Conservation (phyloP, 129 eudicot genomes). For the Pseudognaphalium luteoalbum region DNA sequence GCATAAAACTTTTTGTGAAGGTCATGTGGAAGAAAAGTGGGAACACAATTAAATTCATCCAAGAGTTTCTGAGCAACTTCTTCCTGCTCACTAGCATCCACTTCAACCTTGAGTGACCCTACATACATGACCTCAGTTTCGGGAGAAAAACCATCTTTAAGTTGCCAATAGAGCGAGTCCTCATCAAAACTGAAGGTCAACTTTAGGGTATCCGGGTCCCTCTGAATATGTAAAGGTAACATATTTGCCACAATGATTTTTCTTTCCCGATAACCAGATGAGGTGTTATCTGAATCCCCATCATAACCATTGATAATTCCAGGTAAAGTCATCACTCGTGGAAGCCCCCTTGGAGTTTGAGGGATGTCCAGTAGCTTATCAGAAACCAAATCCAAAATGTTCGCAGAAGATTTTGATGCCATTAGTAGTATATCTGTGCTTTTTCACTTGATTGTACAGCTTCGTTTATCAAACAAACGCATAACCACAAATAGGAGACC, state of each 20-base stretch:
- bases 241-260: conserved; percentile 81
- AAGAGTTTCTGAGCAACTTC: conserved; percentile 74
- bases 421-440: conserved; percentile 25
- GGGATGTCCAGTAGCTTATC: conserved; percentile 70
- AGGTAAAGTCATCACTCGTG: conserved; percentile 74
- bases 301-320: conserved; percentile 62
- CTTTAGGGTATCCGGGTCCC: conserved; percentile 54
- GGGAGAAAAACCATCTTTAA: conserved; percentile 71
- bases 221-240: conserved; percentile 66
- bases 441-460: conserved; percentile 30
- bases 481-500: conserved; percentile 9
- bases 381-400: conserved; percentile 56
- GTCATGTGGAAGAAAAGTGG: conserved; percentile 75
- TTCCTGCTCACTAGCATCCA: conserved; percentile 71
- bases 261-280: conserved; percentile 48
- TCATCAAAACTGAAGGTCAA: conserved; percentile 71
- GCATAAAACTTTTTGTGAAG: conserved; percentile 64
- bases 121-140: conserved; percentile 73
- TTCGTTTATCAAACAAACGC: background rate
- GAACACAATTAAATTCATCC: conserved; percentile 86
- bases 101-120: conserved; percentile 72
- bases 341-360: conserved; percentile 78
- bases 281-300: conserved; percentile 53
- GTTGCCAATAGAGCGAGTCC: conserved; percentile 62
- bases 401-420: conserved; percentile 67